phyloP scores from a whole-genome alignment of 2,329 filamentous ascomycete genomes.

The Ceratocystis harringtonii region DNA sequence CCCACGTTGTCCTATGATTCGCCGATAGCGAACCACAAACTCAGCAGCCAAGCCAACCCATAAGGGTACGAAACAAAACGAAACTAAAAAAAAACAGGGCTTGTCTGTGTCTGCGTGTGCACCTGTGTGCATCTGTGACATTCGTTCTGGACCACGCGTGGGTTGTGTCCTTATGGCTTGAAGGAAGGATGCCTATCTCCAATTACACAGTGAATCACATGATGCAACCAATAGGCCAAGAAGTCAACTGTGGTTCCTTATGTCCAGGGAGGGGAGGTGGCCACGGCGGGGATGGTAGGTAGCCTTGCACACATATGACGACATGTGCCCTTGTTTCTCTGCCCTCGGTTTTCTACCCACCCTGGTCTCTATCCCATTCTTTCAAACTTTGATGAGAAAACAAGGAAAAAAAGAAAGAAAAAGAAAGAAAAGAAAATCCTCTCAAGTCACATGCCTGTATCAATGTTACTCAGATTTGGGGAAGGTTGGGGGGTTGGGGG shows the following conservation, averaged over 20 bases:
- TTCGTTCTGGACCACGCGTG: background rate
- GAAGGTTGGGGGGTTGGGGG: too few species aligned
- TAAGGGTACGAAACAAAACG: background rate
- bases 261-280: too few species aligned
- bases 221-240: background rate
- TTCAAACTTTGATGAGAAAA: background rate
- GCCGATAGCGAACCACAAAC: background rate
- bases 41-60: background rate
- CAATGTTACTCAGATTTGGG: background rate
- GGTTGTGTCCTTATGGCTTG: background rate
- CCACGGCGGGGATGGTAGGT: background rate
- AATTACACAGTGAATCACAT: background rate
- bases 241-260: too few species aligned
- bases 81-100: background rate
- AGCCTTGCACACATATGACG: background rate
- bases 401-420: background rate
- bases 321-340: background rate
- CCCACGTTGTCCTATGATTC: constrained; percentile 1
- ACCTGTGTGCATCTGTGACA: background rate
- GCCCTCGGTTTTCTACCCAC: background rate
- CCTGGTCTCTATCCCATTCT: background rate
- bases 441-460: background rate
- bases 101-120: background rate
- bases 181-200: background rate
- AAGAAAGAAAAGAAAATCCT: background rate